Percentiles rank a stretch among this genome's conserved stretches.
phyloP scores from a whole-genome alignment of 768 basidiomycete species.

The Boletus edulis region DNA sequence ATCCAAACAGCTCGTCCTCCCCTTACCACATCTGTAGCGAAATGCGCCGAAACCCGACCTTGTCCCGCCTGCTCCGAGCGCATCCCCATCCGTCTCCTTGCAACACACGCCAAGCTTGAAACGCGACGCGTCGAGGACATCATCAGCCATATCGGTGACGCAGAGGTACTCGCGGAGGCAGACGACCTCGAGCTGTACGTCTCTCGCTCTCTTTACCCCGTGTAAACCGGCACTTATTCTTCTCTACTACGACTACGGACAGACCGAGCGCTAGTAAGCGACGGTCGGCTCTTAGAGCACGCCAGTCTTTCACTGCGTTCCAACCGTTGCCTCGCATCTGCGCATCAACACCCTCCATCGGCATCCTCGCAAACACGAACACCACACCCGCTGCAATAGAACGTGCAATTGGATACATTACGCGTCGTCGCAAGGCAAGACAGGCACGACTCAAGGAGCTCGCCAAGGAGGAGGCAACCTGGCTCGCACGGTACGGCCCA shows the following conservation, averaged over 20 bases:
- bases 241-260: constrained; percentile 3
- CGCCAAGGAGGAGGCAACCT: constrained; percentile 55
- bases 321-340: constrained; percentile 25
- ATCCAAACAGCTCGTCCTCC: background rate
- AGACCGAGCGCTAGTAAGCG: constrained; percentile 26
- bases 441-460: constrained; percentile 66
- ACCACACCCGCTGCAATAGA: constrained; percentile 35
- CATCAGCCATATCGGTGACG: constrained; percentile 58
- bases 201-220: background rate
- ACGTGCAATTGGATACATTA: constrained; percentile 61
- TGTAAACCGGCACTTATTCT: constrained; percentile 29
- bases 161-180: constrained; percentile 46
- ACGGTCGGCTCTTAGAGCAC: constrained; percentile 45
- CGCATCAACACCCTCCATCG: constrained; percentile 14
- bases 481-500: constrained; percentile 12
- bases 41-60: constrained; percentile 68
- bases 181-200: constrained; percentile 56
- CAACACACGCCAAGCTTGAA: constrained; percentile 63
- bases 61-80: constrained; percentile 75
- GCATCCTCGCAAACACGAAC: constrained; percentile 18
- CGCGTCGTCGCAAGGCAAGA: constrained; percentile 67
- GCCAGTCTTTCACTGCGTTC: constrained; percentile 35
- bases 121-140: constrained; percentile 67
- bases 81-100: constrained; percentile 72
- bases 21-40: constrained; percentile 40